phyloP scores from a whole-genome alignment of 164 flowering plant genomes.

The Kingdonia uniflora region DNA sequence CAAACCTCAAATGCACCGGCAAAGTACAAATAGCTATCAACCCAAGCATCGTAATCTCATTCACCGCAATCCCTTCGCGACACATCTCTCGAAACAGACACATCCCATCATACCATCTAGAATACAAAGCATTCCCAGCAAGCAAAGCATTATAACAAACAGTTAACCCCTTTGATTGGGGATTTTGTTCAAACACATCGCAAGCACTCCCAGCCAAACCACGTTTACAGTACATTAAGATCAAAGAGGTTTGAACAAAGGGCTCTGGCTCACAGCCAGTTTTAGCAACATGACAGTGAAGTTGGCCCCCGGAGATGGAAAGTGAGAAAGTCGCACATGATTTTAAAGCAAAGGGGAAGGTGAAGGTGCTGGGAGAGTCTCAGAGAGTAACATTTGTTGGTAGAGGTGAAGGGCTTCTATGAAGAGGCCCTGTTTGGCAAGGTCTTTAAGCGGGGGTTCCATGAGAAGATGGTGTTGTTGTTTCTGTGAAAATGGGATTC shows the following conservation, averaged over 20 bases:
- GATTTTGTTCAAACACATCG: slow-evolving; percentile 55
- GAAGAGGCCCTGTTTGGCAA: slow-evolving; percentile 43
- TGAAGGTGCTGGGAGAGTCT: slow-evolving; percentile 59
- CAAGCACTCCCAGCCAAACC: slow-evolving; percentile 27
- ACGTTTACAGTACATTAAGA: slow-evolving; percentile 52
- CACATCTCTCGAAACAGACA: slow-evolving; percentile 48
- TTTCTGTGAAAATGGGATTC: no score
- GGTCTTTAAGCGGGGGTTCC: slow-evolving; percentile 53
- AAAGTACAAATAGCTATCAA: slow-evolving; percentile 42
- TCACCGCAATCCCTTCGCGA: slow-evolving; percentile 28
- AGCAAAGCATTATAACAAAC: slow-evolving; percentile 76
- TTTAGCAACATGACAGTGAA: slow-evolving; percentile 54
- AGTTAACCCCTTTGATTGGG: slow-evolving; percentile 18
- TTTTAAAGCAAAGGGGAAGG: slow-evolving; percentile 76
- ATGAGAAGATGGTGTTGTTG: no score
- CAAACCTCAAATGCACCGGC: slow-evolving; percentile 35
- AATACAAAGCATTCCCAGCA: slow-evolving; percentile 45
- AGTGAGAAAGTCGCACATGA: slow-evolving; percentile 62
- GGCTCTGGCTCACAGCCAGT: slow-evolving; percentile 49
- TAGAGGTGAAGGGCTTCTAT: slow-evolving; percentile 46
- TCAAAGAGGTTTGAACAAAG: slow-evolving; percentile 54
- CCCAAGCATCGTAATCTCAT: slow-evolving; percentile 58
- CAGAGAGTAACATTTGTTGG: slow-evolving; percentile 59
- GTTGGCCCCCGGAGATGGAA: slow-evolving; percentile 45
- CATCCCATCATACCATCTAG: slow-evolving; percentile 27